Base-by-base conservation (phyloP, 1,284 basidiomycete genomes). In the Schizophyllum amplum region DNA sequence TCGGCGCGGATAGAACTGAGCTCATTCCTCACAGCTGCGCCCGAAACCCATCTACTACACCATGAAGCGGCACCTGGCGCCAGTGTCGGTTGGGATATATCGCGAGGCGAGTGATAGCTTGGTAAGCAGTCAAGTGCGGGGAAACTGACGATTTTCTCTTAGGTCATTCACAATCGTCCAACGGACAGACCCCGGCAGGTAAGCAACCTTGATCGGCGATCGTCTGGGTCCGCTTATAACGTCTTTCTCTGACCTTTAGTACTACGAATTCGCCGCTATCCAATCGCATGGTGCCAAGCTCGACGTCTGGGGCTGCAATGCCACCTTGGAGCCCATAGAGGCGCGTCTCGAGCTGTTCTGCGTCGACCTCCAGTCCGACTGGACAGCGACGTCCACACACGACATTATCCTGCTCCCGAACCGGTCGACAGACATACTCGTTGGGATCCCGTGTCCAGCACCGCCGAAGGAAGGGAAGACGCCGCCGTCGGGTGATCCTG, bases 1-100 rank as follows among this genome's bases (percentile, higher is more conserved):
- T n/a, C n/a, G n/a, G n/a, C n/a, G n/a, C n/a, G 2, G 7, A 4
- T 51, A 42, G 48, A 46, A 9, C 51, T 49, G 24, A 24, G 56
- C 4, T 51, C 17, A 9, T 23, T 15, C n/a, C 24, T 51, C 27
- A 24, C 56, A 80, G 78, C 70, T 81, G 55, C 77, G 81, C 42
- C 79, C 81, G 0, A 84, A 84, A 66, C 80, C 82, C 1, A 76
- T 77, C 3, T 86, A 81, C 68, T 84, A 77, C 65, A 68, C 76
- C 24, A 82, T 83, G 64, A 73, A 74, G 49, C 77, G 81, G 52
- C 75, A 80, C 59, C 73, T 85, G 47, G 72, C 73, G 11, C 73
- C 77, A 1, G 61, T 80, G 51, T 71, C 74, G 0, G 71, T 83
- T 47, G 76, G 76, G 0, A 73, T 81, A 6, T 70, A 71, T 50